A percentile compares a stretch with the other conserved stretches of the same genome.
Conservation (phyloP, 1,284 basidiomycete genomes). For the Chondrostereum purpureum region DNA sequence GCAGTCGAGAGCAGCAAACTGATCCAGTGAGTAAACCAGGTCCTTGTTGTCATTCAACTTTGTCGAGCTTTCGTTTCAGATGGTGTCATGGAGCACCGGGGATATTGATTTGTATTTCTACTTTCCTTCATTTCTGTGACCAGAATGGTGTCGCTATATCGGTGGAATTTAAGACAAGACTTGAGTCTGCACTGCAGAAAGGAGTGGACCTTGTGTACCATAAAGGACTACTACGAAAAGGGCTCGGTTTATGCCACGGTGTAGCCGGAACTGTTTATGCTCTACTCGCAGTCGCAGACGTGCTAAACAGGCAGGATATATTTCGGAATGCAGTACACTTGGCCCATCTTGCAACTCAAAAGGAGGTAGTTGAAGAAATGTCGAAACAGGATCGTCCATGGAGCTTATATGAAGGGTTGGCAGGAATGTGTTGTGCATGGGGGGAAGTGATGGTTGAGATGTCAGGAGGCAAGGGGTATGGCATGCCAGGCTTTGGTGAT, state of each 20-base stretch:
- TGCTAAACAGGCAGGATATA: conserved; percentile 13
- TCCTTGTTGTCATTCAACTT: not conserved
- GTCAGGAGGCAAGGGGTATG: conserved; percentile 15
- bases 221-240: conserved; percentile 45
- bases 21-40: conserved; percentile 34
- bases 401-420: conserved; percentile 49
- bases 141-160: conserved; percentile 12
- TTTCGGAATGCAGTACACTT: conserved; percentile 38
- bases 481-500: conserved; percentile 32
- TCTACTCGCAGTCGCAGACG: conserved; percentile 37
- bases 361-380: conserved; percentile 34
- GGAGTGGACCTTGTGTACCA: conserved; percentile 39
- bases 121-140: conserved; percentile 15
- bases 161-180: conserved; percentile 10
- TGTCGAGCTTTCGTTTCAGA: conserved; percentile 21
- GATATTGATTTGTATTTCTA: conserved; percentile 39
- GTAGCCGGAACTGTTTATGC: conserved; percentile 45
- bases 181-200: conserved; percentile 26
- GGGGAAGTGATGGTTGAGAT: conserved; percentile 35
- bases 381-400: conserved; percentile 39
- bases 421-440: conserved; percentile 53
- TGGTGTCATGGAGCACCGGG: conserved; percentile 56
- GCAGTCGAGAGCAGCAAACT: conserved; percentile 27
- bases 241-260: conserved; percentile 52
- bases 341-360: conserved; percentile 34